A percentile compares a stretch with the other conserved stretches of the same genome.
phyloP scores from a whole-genome alignment of 2,329 filamentous ascomycete genomes.

The Ophiostoma sp. region DNA sequence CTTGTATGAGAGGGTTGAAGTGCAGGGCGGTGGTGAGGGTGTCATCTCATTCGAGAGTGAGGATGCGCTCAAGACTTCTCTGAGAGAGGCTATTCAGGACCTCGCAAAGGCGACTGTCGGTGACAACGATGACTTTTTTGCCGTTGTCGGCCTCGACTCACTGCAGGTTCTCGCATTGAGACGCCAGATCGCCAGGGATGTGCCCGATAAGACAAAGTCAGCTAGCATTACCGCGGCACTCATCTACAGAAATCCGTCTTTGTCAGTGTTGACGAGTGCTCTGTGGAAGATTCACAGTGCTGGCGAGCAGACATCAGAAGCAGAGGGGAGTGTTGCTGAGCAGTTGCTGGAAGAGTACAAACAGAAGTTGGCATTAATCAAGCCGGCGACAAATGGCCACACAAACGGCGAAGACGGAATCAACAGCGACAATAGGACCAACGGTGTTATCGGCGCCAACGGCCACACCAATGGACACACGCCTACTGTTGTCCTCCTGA shows the following conservation, averaged over 20 bases:
- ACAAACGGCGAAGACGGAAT: not conserved
- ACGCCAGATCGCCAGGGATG: not conserved
- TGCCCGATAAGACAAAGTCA: not conserved
- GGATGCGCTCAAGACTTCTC: not conserved
- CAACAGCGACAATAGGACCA: not conserved
- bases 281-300: not conserved
- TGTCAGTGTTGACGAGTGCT: not conserved
- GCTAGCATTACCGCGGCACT: not conserved
- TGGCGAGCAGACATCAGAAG: not conserved
- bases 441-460: not conserved
- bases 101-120: not conserved
- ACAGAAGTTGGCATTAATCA: not conserved
- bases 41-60: not conserved
- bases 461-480: not conserved
- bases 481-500: not conserved
- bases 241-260: slow-evolving; percentile 8
- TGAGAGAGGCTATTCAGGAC: not conserved
- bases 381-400: not conserved
- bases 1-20: not conserved
- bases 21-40: not conserved
- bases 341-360: not conserved
- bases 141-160: not conserved
- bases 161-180: not conserved
- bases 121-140: slow-evolving; percentile 12
- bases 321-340: not conserved